Conservation (phyloP, 805 yeast genomes). For the Yarrowia yakushimensis region DNA sequence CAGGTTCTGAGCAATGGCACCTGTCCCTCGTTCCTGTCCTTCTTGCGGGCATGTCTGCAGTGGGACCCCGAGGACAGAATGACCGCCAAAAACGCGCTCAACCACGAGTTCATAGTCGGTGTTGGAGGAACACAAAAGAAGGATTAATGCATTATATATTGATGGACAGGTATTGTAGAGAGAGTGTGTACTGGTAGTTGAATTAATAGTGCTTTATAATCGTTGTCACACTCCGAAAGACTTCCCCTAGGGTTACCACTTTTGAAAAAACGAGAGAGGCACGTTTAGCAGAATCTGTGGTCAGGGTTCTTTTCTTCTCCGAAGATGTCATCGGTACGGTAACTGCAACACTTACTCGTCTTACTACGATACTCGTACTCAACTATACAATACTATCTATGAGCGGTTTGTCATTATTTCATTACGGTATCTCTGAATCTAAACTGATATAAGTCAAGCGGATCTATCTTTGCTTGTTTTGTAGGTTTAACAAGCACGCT, state of each 20-base stretch:
- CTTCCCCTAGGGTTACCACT: too few relatives aligned
- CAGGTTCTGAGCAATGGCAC: constrained; percentile 32
- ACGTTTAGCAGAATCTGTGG: too few relatives aligned
- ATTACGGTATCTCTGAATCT: constrained; percentile 24
- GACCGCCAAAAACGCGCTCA: constrained; percentile 39
- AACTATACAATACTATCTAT: too few relatives aligned
- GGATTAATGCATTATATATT: constrained; percentile 6
- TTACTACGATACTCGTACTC: too few relatives aligned
- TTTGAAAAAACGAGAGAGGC: too few relatives aligned
- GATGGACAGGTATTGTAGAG: neutral
- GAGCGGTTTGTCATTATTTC: neutral
- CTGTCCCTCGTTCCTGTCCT: constrained; percentile 37
- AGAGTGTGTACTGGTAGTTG: neutral
- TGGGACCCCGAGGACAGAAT: constrained; percentile 60
- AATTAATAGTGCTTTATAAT: too few relatives aligned
- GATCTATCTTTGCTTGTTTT: constrained; percentile 9
- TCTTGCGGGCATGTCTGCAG: constrained; percentile 62
- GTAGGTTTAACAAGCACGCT: constrained; percentile 3
- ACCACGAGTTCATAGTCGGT: constrained; percentile 39
- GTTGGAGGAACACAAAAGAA: neutral
- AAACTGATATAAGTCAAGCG: neutral
- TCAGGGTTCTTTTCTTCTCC: too few relatives aligned
- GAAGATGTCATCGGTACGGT: too few relatives aligned
- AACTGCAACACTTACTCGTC: too few relatives aligned
- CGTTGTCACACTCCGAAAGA: too few relatives aligned